Base-by-base conservation (phyloP, 768 basidiomycete genomes). In the Termitomyces heimii region DNA sequence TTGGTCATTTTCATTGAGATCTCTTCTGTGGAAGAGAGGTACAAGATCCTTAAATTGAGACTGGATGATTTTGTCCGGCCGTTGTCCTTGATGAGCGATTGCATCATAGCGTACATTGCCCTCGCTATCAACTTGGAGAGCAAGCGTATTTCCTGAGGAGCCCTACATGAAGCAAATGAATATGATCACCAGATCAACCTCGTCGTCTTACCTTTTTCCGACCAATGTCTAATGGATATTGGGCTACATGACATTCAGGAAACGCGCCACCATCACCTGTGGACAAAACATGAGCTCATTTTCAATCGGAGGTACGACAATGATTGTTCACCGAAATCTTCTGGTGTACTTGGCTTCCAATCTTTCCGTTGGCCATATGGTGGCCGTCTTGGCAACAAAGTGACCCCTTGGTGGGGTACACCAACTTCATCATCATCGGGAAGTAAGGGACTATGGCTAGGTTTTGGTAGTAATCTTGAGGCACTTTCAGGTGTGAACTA, bases 31-130 rank as follows among this genome's bases (percentile, higher is more conserved):
- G 0, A 82, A 77, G 1, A 99, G 80, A 1, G 97, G 97, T 0
- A 99, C 94, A 28, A 99, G 87, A 68, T 98, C 97, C 69, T 97
- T 98, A 78, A 97, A 98, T 64, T 95, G 93, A 0, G 94, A 94
- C 68, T 98, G 96, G 12, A 98, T 82, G 54, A 85, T 73, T 70
- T 92, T 92, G 63, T 89, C 93, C 1, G 82, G 78, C 22, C 92
- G 86, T 66, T 97, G 92, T 40, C 97, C 97, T 72, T 98, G 94
- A 59, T 88, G 88, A 9, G 96, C 96, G 63, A 98, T 98, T 52
- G 92, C 95, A 71, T 97, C 95, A 68, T 98, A 99, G 61, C 92
- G 88, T 52, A 98, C 94, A 60, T 94, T 95, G 46, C 97, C 97
- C 70, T 97, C 95, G 58, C 83, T 84, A 67, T 99, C 96, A 29